A percentile compares a stretch with the other conserved stretches of the same genome.
Evolutionary conservation across 148 eudicot genomes (phyloP).

Genomic region (Vaccinium macrocarpon): DNA sequence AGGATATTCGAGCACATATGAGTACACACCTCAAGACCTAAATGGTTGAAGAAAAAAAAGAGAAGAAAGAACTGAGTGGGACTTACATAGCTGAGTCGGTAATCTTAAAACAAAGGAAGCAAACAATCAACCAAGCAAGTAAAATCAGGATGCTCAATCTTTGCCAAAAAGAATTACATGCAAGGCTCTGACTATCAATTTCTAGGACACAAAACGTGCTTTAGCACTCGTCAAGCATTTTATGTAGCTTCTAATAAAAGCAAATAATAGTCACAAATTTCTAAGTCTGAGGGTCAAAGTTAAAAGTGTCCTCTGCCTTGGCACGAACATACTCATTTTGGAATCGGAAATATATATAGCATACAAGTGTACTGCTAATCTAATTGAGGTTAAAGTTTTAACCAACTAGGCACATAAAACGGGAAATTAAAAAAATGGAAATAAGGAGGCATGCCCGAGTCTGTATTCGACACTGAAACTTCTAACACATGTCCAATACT

Average conservation of each 20-base stretch:
- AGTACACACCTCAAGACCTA: background rate
- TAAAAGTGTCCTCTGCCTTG: background rate
- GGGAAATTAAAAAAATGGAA: background rate
- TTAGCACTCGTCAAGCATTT: background rate
- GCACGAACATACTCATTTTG: background rate
- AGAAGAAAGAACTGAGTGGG: background rate
- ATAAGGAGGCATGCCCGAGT: background rate
- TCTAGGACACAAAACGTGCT: background rate
- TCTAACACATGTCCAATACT: background rate
- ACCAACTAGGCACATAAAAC: background rate
- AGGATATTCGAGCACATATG: background rate
- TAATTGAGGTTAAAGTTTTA: background rate
- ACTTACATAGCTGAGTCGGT: constrained; percentile 1
- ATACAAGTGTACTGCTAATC: too few species aligned
- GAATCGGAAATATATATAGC: background rate
- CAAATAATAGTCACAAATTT: background rate
- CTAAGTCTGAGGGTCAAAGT: background rate
- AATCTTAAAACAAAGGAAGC: background rate
- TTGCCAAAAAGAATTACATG: background rate
- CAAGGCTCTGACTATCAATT: background rate
- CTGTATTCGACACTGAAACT: background rate
- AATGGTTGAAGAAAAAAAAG: background rate
- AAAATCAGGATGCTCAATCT: background rate
- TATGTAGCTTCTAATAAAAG: background rate
- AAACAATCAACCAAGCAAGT: background rate